Conservation (phyloP, 2,329 filamentous ascomycete genomes). For the Plectosphaerella plurivora region DNA sequence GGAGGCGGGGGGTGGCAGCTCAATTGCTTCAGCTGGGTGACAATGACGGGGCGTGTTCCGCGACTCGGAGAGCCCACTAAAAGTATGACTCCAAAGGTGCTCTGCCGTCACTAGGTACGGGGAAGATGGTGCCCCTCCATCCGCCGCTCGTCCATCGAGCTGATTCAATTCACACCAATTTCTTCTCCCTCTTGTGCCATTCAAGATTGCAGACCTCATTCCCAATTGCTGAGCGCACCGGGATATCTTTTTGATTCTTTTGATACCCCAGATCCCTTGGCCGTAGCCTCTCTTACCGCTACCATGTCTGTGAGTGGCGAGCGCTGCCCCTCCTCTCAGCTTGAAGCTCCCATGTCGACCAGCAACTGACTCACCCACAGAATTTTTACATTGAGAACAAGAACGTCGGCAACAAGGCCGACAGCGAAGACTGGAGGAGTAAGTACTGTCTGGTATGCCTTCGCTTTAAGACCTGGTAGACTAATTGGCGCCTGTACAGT, state of each 20-base stretch:
- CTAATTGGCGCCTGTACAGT: constrained; percentile 44
- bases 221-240: background rate
- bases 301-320: constrained; percentile 27
- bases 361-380: constrained; percentile 30
- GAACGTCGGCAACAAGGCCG: constrained; percentile 68
- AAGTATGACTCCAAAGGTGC: too few species aligned
- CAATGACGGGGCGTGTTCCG: too few species aligned
- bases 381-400: constrained; percentile 73
- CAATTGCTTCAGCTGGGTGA: too few species aligned
- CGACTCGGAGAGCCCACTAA: too few species aligned
- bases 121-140: too few species aligned
- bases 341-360: background rate
- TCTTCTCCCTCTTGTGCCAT: background rate
- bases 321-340: background rate
- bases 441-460: constrained; percentile 25
- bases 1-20: background rate
- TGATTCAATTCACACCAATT: background rate
- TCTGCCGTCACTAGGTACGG: too few species aligned
- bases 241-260: background rate
- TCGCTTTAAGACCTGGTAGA: constrained; percentile 2
- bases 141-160: constrained; percentile 14
- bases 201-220: background rate
- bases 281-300: background rate
- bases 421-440: constrained; percentile 82
- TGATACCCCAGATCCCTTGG: background rate